phyloP scores from a whole-genome alignment of 108 stramenopile genomes.

The Stephanodiscus triporus region DNA sequence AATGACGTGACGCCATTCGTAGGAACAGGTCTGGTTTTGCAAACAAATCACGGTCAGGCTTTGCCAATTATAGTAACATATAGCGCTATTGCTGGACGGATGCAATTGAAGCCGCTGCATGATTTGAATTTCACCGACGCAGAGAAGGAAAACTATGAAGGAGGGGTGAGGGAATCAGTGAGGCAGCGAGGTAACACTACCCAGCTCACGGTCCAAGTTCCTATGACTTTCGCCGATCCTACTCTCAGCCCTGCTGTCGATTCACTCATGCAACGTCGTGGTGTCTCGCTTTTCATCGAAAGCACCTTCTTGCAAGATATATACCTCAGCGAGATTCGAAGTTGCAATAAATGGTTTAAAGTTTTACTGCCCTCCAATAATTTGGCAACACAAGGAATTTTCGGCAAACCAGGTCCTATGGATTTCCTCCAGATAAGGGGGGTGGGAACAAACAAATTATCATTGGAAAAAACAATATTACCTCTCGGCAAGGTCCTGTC shows the following conservation, averaged over 20 bases:
- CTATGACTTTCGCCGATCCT: slow-evolving; percentile 18
- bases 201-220: slow-evolving; percentile 19
- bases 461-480: slow-evolving; percentile 15
- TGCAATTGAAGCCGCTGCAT: slow-evolving; percentile 43
- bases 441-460: slow-evolving; percentile 12
- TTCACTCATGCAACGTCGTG: slow-evolving; percentile 1
- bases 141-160: background rate
- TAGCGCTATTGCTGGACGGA: slow-evolving; percentile 67
- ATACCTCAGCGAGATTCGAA: slow-evolving; percentile 40
- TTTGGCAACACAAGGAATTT: background rate
- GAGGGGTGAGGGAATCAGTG: background rate
- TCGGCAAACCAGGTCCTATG: background rate
- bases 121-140: background rate
- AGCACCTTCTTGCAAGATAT: slow-evolving; percentile 40
- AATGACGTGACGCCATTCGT: slow-evolving; percentile 72
- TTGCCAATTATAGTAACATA: slow-evolving; percentile 70
- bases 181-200: background rate
- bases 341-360: slow-evolving; percentile 45
- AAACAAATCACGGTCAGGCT: slow-evolving; percentile 68
- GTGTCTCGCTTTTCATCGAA: slow-evolving; percentile 27
- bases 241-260: background rate
- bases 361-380: slow-evolving; percentile 14
- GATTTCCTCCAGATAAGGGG: slow-evolving; percentile 26
- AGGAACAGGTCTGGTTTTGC: slow-evolving; percentile 65
- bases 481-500: slow-evolving; percentile 32